Evolutionary conservation across 495 filamentous ascomycete genomes (phyloP).

Genomic region (Venustampulla echinocandica): DNA sequence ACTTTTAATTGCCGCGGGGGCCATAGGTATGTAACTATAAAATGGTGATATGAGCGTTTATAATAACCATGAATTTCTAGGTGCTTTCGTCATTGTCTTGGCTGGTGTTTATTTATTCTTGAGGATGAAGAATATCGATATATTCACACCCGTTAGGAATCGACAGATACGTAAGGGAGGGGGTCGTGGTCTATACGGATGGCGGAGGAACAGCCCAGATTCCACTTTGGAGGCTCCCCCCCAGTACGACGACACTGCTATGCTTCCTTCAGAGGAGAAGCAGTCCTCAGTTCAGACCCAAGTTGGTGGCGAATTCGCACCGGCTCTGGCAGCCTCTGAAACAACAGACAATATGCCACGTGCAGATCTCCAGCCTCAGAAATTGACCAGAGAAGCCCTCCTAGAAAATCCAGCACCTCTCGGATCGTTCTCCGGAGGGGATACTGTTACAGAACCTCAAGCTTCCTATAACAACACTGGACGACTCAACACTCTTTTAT

Average conservation of each 20-base stretch:
- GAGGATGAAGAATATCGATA: constrained; percentile 12
- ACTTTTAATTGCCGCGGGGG: constrained; percentile 37
- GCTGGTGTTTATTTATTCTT: constrained; percentile 13
- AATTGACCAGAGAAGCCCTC: constrained; percentile 5
- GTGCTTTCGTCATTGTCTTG: constrained; percentile 17
- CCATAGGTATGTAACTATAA: constrained; percentile 34
- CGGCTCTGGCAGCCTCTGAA: constrained; percentile 9
- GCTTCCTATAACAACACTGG: constrained; percentile 9
- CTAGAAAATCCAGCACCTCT: constrained; percentile 8
- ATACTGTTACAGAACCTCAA: constrained; percentile 2
- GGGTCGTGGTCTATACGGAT: constrained; percentile 14
- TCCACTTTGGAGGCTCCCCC: constrained; percentile 16
- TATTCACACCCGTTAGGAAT: constrained; percentile 3
- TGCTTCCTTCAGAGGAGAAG: constrained; percentile 9
- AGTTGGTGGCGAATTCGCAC: constrained; percentile 4
- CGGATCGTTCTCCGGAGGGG: not conserved
- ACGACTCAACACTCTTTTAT: constrained; percentile 5
- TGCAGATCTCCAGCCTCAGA: constrained; percentile 4
- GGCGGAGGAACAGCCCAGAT: constrained; percentile 8
- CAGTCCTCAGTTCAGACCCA: constrained; percentile 1
- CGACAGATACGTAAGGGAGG: constrained; percentile 11
- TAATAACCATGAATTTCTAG: constrained; percentile 7
- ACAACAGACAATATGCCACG: constrained; percentile 1
- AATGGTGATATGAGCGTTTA: not conserved
- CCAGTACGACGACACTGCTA: constrained; percentile 3